Evolutionary conservation across 2,329 filamentous ascomycete genomes (phyloP).

Genomic region (Penicillium sp.): DNA sequence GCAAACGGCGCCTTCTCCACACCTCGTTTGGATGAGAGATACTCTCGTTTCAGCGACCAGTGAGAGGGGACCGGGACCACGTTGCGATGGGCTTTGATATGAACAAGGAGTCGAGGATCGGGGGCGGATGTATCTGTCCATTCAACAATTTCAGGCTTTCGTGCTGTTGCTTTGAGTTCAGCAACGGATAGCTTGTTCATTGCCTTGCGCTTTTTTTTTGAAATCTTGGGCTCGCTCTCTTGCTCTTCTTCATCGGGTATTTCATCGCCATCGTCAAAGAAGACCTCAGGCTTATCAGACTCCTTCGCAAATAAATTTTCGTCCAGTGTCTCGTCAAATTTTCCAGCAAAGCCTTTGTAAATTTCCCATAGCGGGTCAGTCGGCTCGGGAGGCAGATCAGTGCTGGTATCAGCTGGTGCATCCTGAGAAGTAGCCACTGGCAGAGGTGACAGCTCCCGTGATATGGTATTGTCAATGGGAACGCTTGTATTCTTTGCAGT

Average conservation of each 20-base stretch:
- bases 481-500: constrained; percentile 9
- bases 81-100: constrained; percentile 93
- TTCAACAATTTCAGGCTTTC: constrained; percentile 89
- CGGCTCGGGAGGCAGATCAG: constrained; percentile 53
- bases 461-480: constrained; percentile 1
- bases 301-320: constrained; percentile 65
- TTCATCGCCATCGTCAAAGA: constrained; percentile 78
- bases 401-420: constrained; percentile 47
- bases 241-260: constrained; percentile 78
- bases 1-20: constrained; percentile 94
- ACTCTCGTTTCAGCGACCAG: constrained; percentile 96
- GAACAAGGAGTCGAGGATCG: constrained; percentile 83
- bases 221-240: constrained; percentile 65
- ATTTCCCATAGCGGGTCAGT: constrained; percentile 77
- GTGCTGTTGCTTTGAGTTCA: constrained; percentile 88
- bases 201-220: constrained; percentile 92
- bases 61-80: constrained; percentile 91
- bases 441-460: constrained; percentile 7
- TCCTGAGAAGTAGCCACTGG: constrained; percentile 11
- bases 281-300: constrained; percentile 77
- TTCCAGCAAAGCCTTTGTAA: constrained; percentile 78
- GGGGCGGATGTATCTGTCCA: constrained; percentile 94
- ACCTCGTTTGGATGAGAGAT: constrained; percentile 92
- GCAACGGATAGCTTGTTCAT: constrained; percentile 90
- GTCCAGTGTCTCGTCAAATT: constrained; percentile 66